Evolutionary conservation across 768 basidiomycete genomes (phyloP), one percentile per base, ranked within the genome.

Genomic region (Boletus vermiculosoides): DNA sequence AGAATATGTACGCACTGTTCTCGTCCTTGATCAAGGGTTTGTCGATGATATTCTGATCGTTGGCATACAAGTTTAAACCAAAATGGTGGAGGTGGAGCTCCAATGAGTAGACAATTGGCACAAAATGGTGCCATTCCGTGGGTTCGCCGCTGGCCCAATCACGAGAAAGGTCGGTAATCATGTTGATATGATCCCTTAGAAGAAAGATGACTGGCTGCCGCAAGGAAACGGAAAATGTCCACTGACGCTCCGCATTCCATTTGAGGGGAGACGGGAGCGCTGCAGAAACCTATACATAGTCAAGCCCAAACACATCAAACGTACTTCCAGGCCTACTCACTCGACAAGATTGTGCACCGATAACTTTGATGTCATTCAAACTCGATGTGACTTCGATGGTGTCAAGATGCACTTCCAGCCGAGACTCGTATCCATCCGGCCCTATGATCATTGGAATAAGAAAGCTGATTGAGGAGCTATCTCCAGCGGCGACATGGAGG

Each of bases 41-140:
- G 75, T 97, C 93, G 49, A 98, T 90, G 67, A 98, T 92, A 67
- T 98, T 98, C 66, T 94, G 93, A 71, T 98, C 96, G 67, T 98
- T 98, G 50, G 91, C 84, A 67, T 92, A 95, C 25, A 91, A 69
- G 63, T 89, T 88, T 49, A 96, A 68, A 56, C 83, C 80, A 71
- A 86, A 95, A 64, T 92, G 85, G 67, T 86, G 79, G 56, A 98
- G 71, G 54, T 85, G 79, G 47, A 97, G 61, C 48, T 87, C 78
- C 60, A 95, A 72, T 16, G 71, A 71, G 72, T 98, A 98, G 8
- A 85, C 67, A 70, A 83, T 92, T 0, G 96, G 95, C 22, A 94
- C 78, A 70, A 94, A 98, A 45, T 85, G 86, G 59, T 87, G 77
- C 68, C 87, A 90, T 67, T 93, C 88, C 34, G 81, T 84, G 0